Evolutionary conservation across 495 filamentous ascomycete genomes (phyloP).

Genomic region (Aspergillus nanangensis): DNA sequence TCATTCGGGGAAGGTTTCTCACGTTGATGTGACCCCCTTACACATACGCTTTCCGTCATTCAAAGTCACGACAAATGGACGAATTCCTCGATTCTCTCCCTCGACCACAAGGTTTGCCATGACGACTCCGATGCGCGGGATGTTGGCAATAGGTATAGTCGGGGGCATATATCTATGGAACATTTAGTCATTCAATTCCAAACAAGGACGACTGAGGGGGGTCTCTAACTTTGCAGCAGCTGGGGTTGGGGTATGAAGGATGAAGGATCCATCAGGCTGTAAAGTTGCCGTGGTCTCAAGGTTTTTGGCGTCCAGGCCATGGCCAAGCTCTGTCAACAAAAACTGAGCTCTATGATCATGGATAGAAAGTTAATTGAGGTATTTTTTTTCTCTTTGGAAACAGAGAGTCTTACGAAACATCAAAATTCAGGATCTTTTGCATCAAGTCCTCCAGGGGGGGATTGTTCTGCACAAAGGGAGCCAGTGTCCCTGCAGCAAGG

Average conservation of each 20-base stretch:
- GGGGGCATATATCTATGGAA: slow-evolving; percentile 32
- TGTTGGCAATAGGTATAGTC: slow-evolving; percentile 18
- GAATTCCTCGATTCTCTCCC: slow-evolving; percentile 24
- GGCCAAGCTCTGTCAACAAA: slow-evolving; percentile 33
- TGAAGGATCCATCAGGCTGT: slow-evolving; percentile 26
- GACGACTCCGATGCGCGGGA: slow-evolving; percentile 25
- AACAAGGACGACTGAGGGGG: no score
- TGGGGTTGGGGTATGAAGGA: slow-evolving; percentile 23
- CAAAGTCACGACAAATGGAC: slow-evolving; percentile 28
- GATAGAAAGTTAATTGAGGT: background rate
- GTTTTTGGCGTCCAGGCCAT: slow-evolving; percentile 32
- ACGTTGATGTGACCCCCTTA: slow-evolving; percentile 24
- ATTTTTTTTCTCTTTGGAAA: no score
- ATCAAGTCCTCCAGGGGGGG: slow-evolving; percentile 24
- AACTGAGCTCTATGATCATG: slow-evolving; percentile 21
- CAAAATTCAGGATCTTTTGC: slow-evolving; percentile 22
- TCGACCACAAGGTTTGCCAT: slow-evolving; percentile 29
- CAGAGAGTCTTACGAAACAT: slow-evolving; percentile 24
- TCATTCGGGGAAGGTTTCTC: background rate
- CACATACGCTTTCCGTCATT: slow-evolving; percentile 24
- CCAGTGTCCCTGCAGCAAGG: slow-evolving; percentile 31
- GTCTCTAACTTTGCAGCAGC: slow-evolving; percentile 10
- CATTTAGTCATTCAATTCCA: background rate
- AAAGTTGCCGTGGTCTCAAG: slow-evolving; percentile 34
- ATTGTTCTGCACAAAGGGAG: slow-evolving; percentile 18